phyloP scores from a whole-genome alignment of 345 rosid genomes.

The Populus nigra region DNA sequence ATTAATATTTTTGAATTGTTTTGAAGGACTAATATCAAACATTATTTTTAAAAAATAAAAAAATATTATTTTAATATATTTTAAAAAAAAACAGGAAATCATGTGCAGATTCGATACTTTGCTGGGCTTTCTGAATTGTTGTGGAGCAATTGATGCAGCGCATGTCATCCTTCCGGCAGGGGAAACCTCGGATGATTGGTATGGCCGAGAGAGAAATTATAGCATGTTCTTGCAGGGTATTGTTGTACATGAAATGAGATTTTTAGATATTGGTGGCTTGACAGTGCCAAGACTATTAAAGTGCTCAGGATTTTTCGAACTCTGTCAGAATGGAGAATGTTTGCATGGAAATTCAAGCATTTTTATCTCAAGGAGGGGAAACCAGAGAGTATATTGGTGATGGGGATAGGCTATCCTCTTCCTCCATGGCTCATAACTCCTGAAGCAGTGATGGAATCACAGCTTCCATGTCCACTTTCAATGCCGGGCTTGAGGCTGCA shows the following conservation, averaged over 20 bases:
- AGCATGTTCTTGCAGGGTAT: constrained; percentile 89
- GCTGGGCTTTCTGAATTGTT: constrained; percentile 83
- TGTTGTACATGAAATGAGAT: constrained; percentile 85
- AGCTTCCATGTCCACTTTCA: constrained; percentile 41
- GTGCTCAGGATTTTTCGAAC: constrained; percentile 75
- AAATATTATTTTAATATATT: no score
- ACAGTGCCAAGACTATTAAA: constrained; percentile 32
- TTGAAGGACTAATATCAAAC: no score
- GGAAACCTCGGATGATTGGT: constrained; percentile 94
- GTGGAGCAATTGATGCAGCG: constrained; percentile 85
- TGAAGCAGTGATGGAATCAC: constrained; percentile 35
- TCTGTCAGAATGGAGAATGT: constrained; percentile 58
- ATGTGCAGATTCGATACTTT: constrained; percentile 58
- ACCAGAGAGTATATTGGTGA: constrained; percentile 79
- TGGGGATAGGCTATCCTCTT: constrained; percentile 71
- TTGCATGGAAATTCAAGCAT: constrained; percentile 55
- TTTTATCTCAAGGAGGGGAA: constrained; percentile 30
- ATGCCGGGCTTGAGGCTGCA: constrained; percentile 53
- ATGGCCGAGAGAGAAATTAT: constrained; percentile 81
- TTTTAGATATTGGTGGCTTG: constrained; percentile 90
- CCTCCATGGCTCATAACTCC: constrained; percentile 95
- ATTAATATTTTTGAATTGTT: no score
- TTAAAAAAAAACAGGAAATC: constrained; percentile 24
- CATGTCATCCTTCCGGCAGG: constrained; percentile 84
- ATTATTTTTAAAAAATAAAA: no score